A percentile compares a stretch with the other conserved stretches of the same genome.
phyloP scores from a whole-genome alignment of 768 basidiomycete genomes.

The Cyclocybe aegerita region DNA sequence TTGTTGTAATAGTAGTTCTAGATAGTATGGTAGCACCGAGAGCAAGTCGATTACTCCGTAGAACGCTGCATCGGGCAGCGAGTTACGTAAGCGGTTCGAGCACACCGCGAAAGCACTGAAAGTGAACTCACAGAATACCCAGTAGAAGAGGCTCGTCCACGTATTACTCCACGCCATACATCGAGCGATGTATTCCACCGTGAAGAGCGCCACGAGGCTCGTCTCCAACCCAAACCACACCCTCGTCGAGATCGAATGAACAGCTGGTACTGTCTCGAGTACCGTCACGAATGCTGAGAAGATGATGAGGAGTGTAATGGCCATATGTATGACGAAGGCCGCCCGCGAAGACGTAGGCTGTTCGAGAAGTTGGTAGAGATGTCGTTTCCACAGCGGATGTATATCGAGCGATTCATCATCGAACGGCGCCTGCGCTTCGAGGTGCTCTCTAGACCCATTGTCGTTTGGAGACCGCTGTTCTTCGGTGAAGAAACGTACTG shows the following conservation, averaged over 20 bases:
- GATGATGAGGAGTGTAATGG: slow-evolving; percentile 70
- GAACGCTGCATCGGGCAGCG: slow-evolving; percentile 44
- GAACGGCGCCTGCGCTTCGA: slow-evolving; percentile 32
- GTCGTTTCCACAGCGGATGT: slow-evolving; percentile 59
- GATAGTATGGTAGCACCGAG: slow-evolving; percentile 86
- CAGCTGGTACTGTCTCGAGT: slow-evolving; percentile 76
- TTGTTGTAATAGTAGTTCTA: slow-evolving; percentile 79
- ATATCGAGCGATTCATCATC: slow-evolving; percentile 37
- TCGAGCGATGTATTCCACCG: slow-evolving; percentile 77
- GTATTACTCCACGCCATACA: slow-evolving; percentile 74
- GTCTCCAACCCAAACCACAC: slow-evolving; percentile 91
- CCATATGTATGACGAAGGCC: slow-evolving; percentile 75
- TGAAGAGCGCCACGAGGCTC: slow-evolving; percentile 80
- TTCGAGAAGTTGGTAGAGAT: slow-evolving; percentile 72
- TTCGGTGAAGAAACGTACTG: slow-evolving; percentile 38
- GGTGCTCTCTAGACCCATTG: slow-evolving; percentile 36
- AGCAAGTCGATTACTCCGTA: slow-evolving; percentile 85
- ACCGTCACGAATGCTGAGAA: slow-evolving; percentile 75
- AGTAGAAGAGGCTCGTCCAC: slow-evolving; percentile 58
- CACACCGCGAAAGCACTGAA: neutral
- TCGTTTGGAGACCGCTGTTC: slow-evolving; percentile 31
- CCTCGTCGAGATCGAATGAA: slow-evolving; percentile 65
- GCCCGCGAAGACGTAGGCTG: slow-evolving; percentile 73
- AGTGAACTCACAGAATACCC: slow-evolving; percentile 60
- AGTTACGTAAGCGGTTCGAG: slow-evolving; percentile 11